Percentiles rank a stretch among this genome's conserved stretches.
Evolutionary conservation across 805 yeast species (phyloP).

Genomic region (Pichia insulana): DNA sequence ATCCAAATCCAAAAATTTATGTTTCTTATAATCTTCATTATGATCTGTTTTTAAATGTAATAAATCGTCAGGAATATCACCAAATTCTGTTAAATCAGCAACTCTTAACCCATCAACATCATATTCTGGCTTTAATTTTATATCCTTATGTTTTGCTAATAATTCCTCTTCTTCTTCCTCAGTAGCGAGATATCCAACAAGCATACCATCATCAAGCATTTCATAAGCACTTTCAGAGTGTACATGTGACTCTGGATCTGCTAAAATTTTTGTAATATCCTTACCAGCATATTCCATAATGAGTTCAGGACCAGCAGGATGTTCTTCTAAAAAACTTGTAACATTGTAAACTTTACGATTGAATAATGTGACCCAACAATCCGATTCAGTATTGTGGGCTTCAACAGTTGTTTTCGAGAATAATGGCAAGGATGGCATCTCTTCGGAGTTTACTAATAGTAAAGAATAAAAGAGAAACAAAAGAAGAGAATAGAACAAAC

Average conservation of each 20-base stretch:
- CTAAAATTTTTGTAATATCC: slow-evolving; percentile 64
- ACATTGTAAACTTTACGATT: slow-evolving; percentile 80
- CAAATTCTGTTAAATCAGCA: slow-evolving; percentile 47
- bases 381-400: slow-evolving; percentile 41
- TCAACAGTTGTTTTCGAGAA: slow-evolving; percentile 45
- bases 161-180: slow-evolving; percentile 67
- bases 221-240: slow-evolving; percentile 88
- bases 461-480: neutral
- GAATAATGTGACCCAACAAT: slow-evolving; percentile 77
- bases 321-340: slow-evolving; percentile 61
- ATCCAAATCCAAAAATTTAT: slow-evolving; percentile 78
- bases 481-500: neutral
- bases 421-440: slow-evolving; percentile 40
- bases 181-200: slow-evolving; percentile 80
- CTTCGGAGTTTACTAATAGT: neutral
- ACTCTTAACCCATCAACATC: slow-evolving; percentile 18
- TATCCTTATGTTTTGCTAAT: slow-evolving; percentile 44
- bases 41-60: slow-evolving; percentile 75
- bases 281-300: slow-evolving; percentile 50
- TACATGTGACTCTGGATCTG: slow-evolving; percentile 59
- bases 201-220: slow-evolving; percentile 74
- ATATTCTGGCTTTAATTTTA: slow-evolving; percentile 31
- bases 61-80: slow-evolving; percentile 66
- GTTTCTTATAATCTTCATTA: slow-evolving; percentile 57
- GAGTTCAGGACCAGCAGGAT: slow-evolving; percentile 61